These are phyloP conservation scores for Neoboletus subvelutipes DNA, from an alignment of 768 basidiomycete genomes.

Conservation along the genomic window DNA sequence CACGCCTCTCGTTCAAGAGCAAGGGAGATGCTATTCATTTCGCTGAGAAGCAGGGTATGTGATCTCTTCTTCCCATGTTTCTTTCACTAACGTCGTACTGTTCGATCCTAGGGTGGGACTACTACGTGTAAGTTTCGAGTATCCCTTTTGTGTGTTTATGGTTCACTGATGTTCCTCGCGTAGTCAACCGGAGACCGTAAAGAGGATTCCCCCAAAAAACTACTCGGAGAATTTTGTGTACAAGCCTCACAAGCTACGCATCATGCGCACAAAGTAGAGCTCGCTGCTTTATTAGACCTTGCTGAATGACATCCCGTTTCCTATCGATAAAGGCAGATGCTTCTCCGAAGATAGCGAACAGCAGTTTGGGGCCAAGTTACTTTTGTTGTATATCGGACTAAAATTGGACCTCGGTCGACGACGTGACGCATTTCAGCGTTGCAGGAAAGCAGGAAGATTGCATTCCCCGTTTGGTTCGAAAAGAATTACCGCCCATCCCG, in stretches of 20 bases:
- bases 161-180: constrained; percentile 5
- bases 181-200: constrained; percentile 59
- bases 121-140: constrained; percentile 69
- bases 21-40: constrained; percentile 94
- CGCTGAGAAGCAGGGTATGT: constrained; percentile 91
- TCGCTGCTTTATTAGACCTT: constrained; percentile 5
- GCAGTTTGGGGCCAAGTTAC: background rate
- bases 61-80: background rate
- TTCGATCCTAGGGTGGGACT: constrained; percentile 77
- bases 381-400: background rate
- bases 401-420: background rate
- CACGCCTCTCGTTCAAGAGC: constrained; percentile 75
- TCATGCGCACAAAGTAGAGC: constrained; percentile 87
- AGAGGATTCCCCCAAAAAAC: constrained; percentile 80
- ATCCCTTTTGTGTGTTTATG: background rate
- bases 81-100: background rate
- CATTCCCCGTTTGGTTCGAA: background rate
- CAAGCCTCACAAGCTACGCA: constrained; percentile 73
- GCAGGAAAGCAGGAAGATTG: background rate
- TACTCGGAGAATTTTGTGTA: constrained; percentile 93
- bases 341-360: background rate
- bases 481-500: background rate
- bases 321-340: background rate
- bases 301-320: background rate
- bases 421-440: background rate